Evolutionary conservation across 2,329 filamentous ascomycete species (phyloP).

Genomic region (Fusarium xylarioides): DNA sequence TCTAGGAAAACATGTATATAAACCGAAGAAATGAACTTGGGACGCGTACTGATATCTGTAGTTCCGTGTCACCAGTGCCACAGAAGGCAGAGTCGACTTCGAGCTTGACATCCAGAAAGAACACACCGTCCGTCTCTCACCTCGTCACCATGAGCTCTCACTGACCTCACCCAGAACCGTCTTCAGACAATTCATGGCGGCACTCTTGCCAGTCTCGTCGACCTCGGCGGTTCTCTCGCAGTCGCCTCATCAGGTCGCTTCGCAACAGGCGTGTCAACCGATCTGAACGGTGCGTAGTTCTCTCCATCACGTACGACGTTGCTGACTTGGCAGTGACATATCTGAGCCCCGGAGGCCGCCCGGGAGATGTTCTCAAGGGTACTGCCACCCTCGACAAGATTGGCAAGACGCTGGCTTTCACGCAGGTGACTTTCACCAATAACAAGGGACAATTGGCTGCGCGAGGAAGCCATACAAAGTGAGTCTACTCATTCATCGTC

Average conservation of each 20-base stretch:
- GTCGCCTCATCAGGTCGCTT: conserved; percentile 72
- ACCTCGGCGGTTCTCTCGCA: conserved; percentile 71
- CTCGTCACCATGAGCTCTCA: neutral
- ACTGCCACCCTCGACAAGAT: conserved; percentile 71
- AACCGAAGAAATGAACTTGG: fast-evolving
- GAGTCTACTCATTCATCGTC: conserved; percentile 19
- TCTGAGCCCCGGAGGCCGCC: conserved; percentile 64
- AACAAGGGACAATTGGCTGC: conserved; percentile 67
- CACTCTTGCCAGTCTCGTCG: conserved; percentile 79
- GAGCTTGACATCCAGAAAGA: conserved; percentile 78
- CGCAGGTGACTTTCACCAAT: conserved; percentile 67
- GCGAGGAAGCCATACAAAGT: conserved; percentile 74
- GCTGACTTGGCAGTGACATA: conserved; percentile 63
- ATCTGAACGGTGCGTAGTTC: conserved; percentile 62
- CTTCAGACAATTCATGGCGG: conserved; percentile 81
- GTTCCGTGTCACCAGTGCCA: conserved; percentile 73
- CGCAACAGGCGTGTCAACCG: conserved; percentile 71
- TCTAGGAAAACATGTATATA: conserved; percentile 41
- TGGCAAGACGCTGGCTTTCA: conserved; percentile 71
- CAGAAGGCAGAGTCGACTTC: conserved; percentile 75
- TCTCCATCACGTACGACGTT: fast-evolving
- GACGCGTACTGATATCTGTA: conserved; percentile 45
- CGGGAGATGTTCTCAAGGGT: conserved; percentile 65
- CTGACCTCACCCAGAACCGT: conserved; percentile 66
- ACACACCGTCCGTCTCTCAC: conserved; percentile 69